Conservation (phyloP, 306 rosid genomes). For the Prunus mongolica region DNA sequence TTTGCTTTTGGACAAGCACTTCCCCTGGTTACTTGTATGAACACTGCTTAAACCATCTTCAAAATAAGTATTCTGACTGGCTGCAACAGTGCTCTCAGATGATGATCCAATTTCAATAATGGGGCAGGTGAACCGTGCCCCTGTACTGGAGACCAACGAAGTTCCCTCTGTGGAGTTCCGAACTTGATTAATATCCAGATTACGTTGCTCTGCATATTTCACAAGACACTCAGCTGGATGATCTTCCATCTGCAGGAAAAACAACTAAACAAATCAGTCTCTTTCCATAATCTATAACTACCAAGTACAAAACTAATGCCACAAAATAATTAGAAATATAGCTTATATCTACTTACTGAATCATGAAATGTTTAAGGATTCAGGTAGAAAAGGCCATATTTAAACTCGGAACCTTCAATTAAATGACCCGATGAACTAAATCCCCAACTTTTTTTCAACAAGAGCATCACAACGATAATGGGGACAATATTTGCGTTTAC, state of each 20-base stretch:
- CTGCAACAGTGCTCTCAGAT: constrained; percentile 22
- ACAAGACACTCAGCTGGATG: constrained; percentile 44
- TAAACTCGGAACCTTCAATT: background rate
- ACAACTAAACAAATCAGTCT: constrained; percentile 19
- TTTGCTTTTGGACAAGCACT: constrained; percentile 59
- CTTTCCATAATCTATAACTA: background rate
- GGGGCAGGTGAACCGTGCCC: constrained; percentile 34
- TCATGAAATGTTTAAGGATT: background rate
- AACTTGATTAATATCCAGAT: constrained; percentile 29
- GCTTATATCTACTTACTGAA: background rate
- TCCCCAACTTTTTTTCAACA: background rate
- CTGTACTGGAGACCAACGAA: constrained; percentile 31
- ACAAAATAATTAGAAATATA: too few relatives aligned
- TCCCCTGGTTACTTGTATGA: constrained; percentile 36
- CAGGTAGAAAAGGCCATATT: background rate
- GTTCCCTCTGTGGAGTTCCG: constrained; percentile 38
- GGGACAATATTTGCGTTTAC: background rate
- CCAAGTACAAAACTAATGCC: background rate
- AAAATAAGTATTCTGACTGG: constrained; percentile 24
- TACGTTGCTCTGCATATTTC: constrained; percentile 32
- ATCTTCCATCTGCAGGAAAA: constrained; percentile 64
- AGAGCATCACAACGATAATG: background rate
- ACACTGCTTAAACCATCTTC: constrained; percentile 47
- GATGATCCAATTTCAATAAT: constrained; percentile 43
- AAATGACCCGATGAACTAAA: constrained; percentile 12